Evolutionary conservation across 2,329 filamentous ascomycete genomes (phyloP).

Genomic region (Penicillium capsulatum): DNA sequence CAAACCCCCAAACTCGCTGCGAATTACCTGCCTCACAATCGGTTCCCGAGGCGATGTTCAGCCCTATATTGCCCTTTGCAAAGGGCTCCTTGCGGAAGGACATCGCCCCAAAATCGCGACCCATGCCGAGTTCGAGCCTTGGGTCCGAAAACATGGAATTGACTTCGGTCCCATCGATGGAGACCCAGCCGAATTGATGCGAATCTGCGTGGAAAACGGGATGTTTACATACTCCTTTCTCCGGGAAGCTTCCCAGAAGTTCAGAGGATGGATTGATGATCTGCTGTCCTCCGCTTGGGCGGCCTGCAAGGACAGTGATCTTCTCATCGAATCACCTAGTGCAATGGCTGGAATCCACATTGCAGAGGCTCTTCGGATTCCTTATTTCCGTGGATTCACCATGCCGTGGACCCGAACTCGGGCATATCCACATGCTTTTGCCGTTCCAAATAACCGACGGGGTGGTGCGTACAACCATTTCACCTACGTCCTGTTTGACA

Average conservation of each 20-base stretch:
- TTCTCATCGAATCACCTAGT: conserved; percentile 91
- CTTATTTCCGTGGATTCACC: conserved; percentile 94
- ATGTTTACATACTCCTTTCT: conserved; percentile 95
- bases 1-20: conserved; percentile 74
- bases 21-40: conserved; percentile 90
- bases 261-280: conserved; percentile 92
- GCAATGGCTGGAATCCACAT: conserved; percentile 98
- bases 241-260: conserved; percentile 77
- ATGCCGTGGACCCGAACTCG: conserved; percentile 98
- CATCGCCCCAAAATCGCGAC: conserved; percentile 86
- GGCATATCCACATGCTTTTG: conserved; percentile 94
- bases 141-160: conserved; percentile 90
- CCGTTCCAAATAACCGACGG: conserved; percentile 88
- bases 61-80: conserved; percentile 94
- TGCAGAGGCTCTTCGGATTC: conserved; percentile 84
- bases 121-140: conserved; percentile 80
- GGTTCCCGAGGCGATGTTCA: conserved; percentile 95
- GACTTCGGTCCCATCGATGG: conserved; percentile 85
- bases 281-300: conserved; percentile 75
- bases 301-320: conserved; percentile 79
- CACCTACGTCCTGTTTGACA: conserved; percentile 94
- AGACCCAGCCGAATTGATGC: conserved; percentile 91
- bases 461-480: conserved; percentile 93
- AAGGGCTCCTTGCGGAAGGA: conserved; percentile 80
- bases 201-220: conserved; percentile 91